Evolutionary conservation across 306 rosid genomes (phyloP), one percentile per base, ranked within the genome.

Genomic region (Astragalus glycyphyllos): DNA sequence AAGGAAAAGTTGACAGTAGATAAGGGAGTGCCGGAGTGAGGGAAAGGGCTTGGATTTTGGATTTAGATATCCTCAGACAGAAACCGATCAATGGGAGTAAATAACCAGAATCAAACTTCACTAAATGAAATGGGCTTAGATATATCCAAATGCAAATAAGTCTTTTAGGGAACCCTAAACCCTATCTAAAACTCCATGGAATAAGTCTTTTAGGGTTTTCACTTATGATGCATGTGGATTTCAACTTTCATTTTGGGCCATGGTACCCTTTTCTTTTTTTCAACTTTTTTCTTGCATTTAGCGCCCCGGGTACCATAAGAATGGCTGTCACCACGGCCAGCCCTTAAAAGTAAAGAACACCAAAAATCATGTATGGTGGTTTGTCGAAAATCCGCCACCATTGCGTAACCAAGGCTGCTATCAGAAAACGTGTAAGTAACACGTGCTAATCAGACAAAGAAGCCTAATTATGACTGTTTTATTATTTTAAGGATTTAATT

Each of bases 401-500:
- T 57, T 14, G 42, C 17, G 13, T 41, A 17, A 57, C 23, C 11
- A 57, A 11, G 11, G 63, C 6, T 17, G 23, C 5, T 57, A 57
- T 12, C 32, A 6, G 17, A 12, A 12, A 15, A 44, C 2, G 15
- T 20, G 7, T 64, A 63, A 68, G 42, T 9, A 40, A 40, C 15
- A 65, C 47, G 55, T 38, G 32, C n/a, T 2, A 31, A 47, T 35
- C 6, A 11, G 38, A 6, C 58, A 48, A 41, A 41, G 57, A 81
- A 31, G 14, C 44, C 62, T 32, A n/a, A 47, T n/a, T 47, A 61
- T 37, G 54, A 9, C 15, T 8, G 38, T 14, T 8, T 3, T 53
- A 62, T 40, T 42, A 26, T 26, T 58, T 45, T 0, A 15, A 11
- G 69, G 16, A 41, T 42, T 42, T 63, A 63, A 42, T 44, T 63